phyloP scores from a whole-genome alignment of 371 early-diverging fungal genomes.

The Mortierella sp. region DNA sequence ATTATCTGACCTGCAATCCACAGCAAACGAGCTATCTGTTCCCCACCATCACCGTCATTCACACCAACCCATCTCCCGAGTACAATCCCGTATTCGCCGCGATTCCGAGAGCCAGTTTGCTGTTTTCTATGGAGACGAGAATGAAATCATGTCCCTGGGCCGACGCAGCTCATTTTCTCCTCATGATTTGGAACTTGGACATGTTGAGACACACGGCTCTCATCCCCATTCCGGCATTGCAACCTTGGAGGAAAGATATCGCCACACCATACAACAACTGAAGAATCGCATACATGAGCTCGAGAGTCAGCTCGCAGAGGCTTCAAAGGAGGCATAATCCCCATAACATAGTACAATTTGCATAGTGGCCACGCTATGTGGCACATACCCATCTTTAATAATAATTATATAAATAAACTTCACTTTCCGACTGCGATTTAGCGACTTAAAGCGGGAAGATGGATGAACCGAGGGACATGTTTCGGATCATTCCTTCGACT shows the following conservation, averaged over 20 bases:
- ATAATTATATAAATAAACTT: background rate
- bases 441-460: slow-evolving; percentile 20
- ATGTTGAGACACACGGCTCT: slow-evolving; percentile 20
- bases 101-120: slow-evolving; percentile 24
- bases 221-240: background rate
- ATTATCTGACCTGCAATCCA: background rate
- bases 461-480: slow-evolving; percentile 26
- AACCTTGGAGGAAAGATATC: slow-evolving; percentile 19
- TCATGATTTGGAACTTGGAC: slow-evolving; percentile 12
- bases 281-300: slow-evolving; percentile 34
- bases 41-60: background rate
- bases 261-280: slow-evolving; percentile 29
- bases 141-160: slow-evolving; percentile 23
- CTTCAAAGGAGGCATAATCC: background rate
- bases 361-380: background rate
- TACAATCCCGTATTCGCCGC: slow-evolving; percentile 1
- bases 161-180: background rate
- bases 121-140: slow-evolving; percentile 45
- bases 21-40: background rate
- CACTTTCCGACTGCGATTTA: background rate
- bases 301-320: slow-evolving; percentile 29
- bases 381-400: background rate
- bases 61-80: background rate
- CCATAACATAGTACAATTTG: too few relatives aligned
- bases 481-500: slow-evolving; percentile 38